Evolutionary conservation across 2,329 filamentous ascomycete genomes (phyloP), one percentile per base, ranked within the genome.

Genomic region (Herpotrichia juniperi): DNA sequence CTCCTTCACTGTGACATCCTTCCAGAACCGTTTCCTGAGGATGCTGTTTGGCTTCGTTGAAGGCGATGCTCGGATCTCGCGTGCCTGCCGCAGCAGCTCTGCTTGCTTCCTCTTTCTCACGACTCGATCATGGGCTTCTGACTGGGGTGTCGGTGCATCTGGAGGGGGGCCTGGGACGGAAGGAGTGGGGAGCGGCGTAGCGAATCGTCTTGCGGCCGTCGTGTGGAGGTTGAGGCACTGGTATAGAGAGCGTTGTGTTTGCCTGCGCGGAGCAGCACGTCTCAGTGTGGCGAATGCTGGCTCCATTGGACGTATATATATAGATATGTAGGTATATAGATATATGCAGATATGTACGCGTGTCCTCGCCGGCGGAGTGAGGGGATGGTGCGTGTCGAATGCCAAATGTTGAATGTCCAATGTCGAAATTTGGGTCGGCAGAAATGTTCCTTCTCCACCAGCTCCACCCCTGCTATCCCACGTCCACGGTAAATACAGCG

Each of bases 21-120:
- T 91, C 93, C 93, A 97, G 78, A 97, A 97, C 47, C 93, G 83
- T 78, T 87, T 90, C 67, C 81, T 81, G 66, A 87, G 80, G 51
- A 83, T 67, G 30, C 72, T 77, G 16, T 72, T 69, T 1, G 80
- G 78, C 57, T 81, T 81, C 26, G 71, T 63, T 37, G 57, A 59
- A 2, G 77, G 73, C 46, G 76, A 68, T 2, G 73, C 54, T 43
- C 72, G 75, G 46, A 76, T 57, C 56, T 78, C 69, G 56, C 79
- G 76, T 4, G 77, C 77, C 63, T 77, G 68, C 54, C 76, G 68
- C 53, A 83, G 68, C 28, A 78, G 63, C 53, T 81, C 79, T 2
- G 78, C 78, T 64, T 84, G 81, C 56, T 79, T 75, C 53, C 74
- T 72, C 59, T 81, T 80, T 47, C 79, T 69, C 26, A 77, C 77